Base-by-base conservation (phyloP, 1,284 basidiomycete species). In the Melampsora americana region DNA sequence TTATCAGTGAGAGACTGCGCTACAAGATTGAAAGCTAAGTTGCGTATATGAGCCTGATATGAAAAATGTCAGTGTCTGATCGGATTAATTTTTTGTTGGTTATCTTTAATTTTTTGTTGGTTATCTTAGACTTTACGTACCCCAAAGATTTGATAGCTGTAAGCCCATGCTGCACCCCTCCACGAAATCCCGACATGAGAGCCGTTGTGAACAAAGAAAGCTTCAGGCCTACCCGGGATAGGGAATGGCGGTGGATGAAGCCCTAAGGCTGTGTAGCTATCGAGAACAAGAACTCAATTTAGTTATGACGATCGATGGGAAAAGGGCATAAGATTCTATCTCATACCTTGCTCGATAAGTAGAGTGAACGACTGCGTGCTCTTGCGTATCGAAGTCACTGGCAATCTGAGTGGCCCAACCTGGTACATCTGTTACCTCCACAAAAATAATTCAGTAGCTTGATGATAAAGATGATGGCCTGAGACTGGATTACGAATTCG, bases 261-360 rank as follows among this genome's bases (percentile, higher is more conserved):
- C 6, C 39, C 50, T 30, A 74, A 32, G 18, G 44, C 32, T 35
- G 14, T 44, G 42, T 66, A 74, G 46, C 71, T 74, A 56, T 39
- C 39, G 5, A 42, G 20, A 23, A 18, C 42, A 44, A 11, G 11
- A 14, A 14, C 11, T 14, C 3, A 44, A 44, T 44, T 44, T 44
- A 44, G 7, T 14, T 3, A 11, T 14, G 11, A 56, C 4, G 53
- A 56, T 56, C 53, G n/a, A 14, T 18, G 39, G 23, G 32, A 35
- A 46, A 11, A 20, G 9, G 12, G 12, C 9, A 44, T 44, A 11
- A 39, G 12, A 44, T 14, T 44, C 9, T 14, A 14, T 14, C 12
- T 14, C 42, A 44, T 14, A 72, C 73, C 73, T 75, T n/a, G 73
- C 73, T 66, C 67, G 42, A 28, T 75, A 75, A 9, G 73, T 75